phyloP scores from a whole-genome alignment of 1,139 yeast species.

The Oligophagozyma castellii region DNA sequence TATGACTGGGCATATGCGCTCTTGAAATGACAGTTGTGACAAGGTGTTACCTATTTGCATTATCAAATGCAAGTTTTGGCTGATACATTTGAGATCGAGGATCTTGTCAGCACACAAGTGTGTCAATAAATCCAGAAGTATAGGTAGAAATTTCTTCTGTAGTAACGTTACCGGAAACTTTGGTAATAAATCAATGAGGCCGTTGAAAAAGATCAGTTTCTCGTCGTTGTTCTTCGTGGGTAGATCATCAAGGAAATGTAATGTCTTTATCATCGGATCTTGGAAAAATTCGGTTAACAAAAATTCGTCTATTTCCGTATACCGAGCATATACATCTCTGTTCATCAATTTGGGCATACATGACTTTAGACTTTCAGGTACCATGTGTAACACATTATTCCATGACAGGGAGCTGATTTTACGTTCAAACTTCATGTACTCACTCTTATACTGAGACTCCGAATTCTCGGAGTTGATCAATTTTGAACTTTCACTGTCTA shows the following conservation, averaged over 20 bases:
- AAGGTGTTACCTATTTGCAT: conserved; percentile 51
- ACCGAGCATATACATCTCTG: conserved; percentile 23
- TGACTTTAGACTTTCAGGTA: conserved; percentile 29
- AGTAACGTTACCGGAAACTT: conserved; percentile 61
- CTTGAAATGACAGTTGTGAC: conserved; percentile 68
- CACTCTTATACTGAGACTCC: conserved; percentile 35
- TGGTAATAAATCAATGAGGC: conserved; percentile 43
- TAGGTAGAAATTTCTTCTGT: conserved; percentile 63
- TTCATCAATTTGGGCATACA: conserved; percentile 30
- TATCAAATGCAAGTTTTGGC: conserved; percentile 42
- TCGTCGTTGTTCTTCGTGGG: conserved; percentile 62
- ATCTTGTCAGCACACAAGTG: conserved; percentile 19
- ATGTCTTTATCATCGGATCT: conserved; percentile 70
- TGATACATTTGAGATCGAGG: conserved; percentile 35
- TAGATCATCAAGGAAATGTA: conserved; percentile 74
- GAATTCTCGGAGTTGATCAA: conserved; percentile 36
- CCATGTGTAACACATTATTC: conserved; percentile 35
- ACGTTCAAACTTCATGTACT: conserved; percentile 31
- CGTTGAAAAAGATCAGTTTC: conserved; percentile 53
- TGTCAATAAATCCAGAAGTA: conserved; percentile 35
- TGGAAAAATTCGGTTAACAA: conserved; percentile 29
- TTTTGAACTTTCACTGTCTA: conserved; percentile 28
- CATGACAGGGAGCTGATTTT: conserved; percentile 32
- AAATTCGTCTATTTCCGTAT: conserved; percentile 21
- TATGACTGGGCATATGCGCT: conserved; percentile 43